Base-by-base conservation (phyloP, 2,329 filamentous ascomycete species). In the Colletotrichum truncatum region DNA sequence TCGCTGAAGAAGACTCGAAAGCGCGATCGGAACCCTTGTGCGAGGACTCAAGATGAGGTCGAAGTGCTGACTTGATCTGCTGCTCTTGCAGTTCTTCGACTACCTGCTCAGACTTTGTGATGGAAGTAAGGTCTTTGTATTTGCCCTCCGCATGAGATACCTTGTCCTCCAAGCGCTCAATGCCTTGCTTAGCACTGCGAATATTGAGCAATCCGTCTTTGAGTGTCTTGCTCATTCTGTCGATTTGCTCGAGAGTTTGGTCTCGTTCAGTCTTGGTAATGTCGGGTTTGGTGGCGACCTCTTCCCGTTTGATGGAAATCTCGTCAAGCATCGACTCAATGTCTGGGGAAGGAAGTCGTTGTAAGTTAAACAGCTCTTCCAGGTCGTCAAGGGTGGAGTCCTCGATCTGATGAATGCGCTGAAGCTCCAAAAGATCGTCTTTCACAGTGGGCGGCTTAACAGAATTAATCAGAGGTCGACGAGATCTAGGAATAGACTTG, bases 311-410 rank as follows among this genome's bases (percentile, higher is more conserved):
- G 6, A 54, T 46, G 10, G 56, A 60, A 6, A 68, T 68, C 32
- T 70, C 67, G 12, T 69, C 59, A 9, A 70, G 53, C 21, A 70
- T 60, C 6, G 58, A 55, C 55, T 70, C 67, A 9, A 71, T 52
- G 7, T 67, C 63, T 11, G 55, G 41, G n/a, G 52, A 30, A 5
- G 62, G 65, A 28, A 64, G 46, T 5, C 36, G 52, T 8, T 64
- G 41, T 3, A 56, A 14, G 16, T 58, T 66, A 11, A 87, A 71
- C 38, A 88, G 75, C 26, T 84, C 82, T 61, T 85, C 85, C 28
- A 88, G 77, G 66, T 88, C 84, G 49, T 89, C 86, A n/a, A 88
- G 73, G 0, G 86, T 88, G 1, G 85, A 87, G 69, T 89, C 87
- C 16, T 89, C 86, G 25, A 88, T 82, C 56, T 87, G 80, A 69